Conservation (phyloP, 805 yeast genomes). For the Yarrowia sp. region DNA sequence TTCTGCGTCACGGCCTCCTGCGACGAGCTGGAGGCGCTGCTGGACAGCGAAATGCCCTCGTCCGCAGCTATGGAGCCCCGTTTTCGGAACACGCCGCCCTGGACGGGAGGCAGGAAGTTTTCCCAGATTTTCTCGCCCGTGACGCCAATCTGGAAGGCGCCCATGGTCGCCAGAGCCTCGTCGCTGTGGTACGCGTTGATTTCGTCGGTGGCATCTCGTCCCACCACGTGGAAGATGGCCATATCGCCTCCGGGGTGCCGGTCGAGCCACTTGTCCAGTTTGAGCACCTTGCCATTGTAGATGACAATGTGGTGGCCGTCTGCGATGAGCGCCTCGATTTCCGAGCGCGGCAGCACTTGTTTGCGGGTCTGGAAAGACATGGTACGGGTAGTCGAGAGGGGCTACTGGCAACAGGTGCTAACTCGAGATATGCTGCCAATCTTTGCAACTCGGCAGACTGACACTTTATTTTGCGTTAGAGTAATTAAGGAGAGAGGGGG, state of each 20-base stretch:
- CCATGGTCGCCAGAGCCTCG: slow-evolving; percentile 60
- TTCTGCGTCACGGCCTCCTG: slow-evolving; percentile 40
- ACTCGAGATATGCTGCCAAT: too few relatives aligned
- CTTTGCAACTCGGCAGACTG: too few relatives aligned
- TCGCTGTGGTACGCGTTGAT: slow-evolving; percentile 82
- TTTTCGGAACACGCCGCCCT: slow-evolving; percentile 66
- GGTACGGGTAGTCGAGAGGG: background rate
- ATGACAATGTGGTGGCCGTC: slow-evolving; percentile 75
- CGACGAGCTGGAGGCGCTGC: slow-evolving; percentile 42
- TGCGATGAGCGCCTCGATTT: slow-evolving; percentile 66
- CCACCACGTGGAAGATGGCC: slow-evolving; percentile 83
- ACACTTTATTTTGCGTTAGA: too few relatives aligned
- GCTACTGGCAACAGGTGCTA: background rate
- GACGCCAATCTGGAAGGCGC: slow-evolving; percentile 67
- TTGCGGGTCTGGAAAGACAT: slow-evolving; percentile 34
- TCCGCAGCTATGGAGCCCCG: slow-evolving; percentile 38
- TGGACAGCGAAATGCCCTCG: slow-evolving; percentile 29
- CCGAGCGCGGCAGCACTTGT: slow-evolving; percentile 52
- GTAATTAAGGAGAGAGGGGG: too few relatives aligned
- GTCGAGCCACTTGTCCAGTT: slow-evolving; percentile 72
- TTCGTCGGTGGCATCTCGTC: slow-evolving; percentile 90
- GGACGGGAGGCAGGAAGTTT: slow-evolving; percentile 85
- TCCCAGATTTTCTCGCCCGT: slow-evolving; percentile 68
- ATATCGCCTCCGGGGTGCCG: slow-evolving; percentile 90
- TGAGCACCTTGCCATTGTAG: slow-evolving; percentile 64